Base-by-base conservation (phyloP, 2,329 filamentous ascomycete species). In the Fusarium sp. region DNA sequence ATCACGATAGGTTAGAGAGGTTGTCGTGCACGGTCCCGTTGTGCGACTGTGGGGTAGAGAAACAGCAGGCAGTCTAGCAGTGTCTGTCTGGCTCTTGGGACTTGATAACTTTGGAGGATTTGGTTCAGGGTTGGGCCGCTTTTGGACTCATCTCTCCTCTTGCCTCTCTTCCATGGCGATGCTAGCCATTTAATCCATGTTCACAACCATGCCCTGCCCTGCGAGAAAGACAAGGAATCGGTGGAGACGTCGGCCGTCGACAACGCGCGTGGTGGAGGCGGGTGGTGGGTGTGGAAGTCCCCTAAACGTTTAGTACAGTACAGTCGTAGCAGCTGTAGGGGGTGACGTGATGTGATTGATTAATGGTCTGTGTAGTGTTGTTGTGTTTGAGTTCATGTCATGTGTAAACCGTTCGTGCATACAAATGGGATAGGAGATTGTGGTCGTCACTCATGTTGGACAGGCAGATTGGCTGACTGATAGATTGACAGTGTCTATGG, bases 41-140 rank as follows among this genome's bases (percentile, higher is more conserved):
- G 73, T 77, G 73, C 60, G 69, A 74, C 73, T 77, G 76, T 77
- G 76, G 76, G 76, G 76, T 76, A 77, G 63, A 68, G 66, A 76
- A 75, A 70, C 58, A 63, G 44, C 65, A n/a, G n/a, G n/a, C n/a
- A n/a, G n/a, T n/a, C n/a, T n/a, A n/a, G n/a, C n/a, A 64, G 60
- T 59, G 60, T 63, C 63, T 54, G 49, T 41, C 33, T 39, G 35
- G 35, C 23, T 38, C 44, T 39, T 62, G 57, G 42, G 46, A 21
- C 38, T 54, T 41, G 41, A 44, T 45, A 21, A 31, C 41, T 33
- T 35, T 25, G 48, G 48, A 35, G 12, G 18, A 35, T 35, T 33
- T 45, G 33, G 41, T 62, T 69, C 59, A 73, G 49, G 73, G 51
- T 63, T 75, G 58, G 60, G 46, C 45, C 25, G 42, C 54, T 52